These are phyloP conservation scores for Aquilaria sinensis DNA, from an alignment of 345 rosid species.

Conservation along the genomic window DNA sequence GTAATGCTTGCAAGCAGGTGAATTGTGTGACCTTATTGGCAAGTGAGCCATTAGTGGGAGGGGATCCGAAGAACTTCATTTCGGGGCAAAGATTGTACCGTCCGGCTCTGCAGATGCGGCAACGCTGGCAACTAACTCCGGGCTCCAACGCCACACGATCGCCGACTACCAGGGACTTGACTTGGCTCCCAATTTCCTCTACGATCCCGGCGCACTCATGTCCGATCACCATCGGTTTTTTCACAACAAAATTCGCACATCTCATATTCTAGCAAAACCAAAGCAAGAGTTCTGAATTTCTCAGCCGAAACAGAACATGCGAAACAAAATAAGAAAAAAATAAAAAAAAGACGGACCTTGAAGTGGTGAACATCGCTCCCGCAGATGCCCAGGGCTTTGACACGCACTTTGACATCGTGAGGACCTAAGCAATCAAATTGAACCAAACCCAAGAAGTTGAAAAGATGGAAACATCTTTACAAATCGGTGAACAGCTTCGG, in stretches of 20 bases:
- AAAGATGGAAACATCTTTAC: neutral
- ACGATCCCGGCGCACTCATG: constrained; percentile 71
- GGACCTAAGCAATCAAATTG: constrained; percentile 27
- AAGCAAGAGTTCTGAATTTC: neutral
- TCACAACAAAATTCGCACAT: constrained; percentile 57
- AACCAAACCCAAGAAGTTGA: neutral
- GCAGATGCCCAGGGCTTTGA: constrained; percentile 63
- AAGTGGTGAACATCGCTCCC: constrained; percentile 66
- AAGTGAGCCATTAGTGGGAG: constrained; percentile 62
- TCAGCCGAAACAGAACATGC: neutral
- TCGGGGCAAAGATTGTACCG: constrained; percentile 57
- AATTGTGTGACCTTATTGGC: constrained; percentile 40
- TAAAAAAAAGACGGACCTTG: constrained; percentile 27
- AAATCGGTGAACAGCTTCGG: too few relatives aligned
- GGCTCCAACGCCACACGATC: constrained; percentile 66
- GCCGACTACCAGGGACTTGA: constrained; percentile 38
- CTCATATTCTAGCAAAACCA: constrained; percentile 39
- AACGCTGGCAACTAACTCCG: constrained; percentile 49
- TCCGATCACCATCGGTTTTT: constrained; percentile 69
- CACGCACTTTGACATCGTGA: constrained; percentile 40
- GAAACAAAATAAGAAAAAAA: neutral
- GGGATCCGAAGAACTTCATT: constrained; percentile 67
- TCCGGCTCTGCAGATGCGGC: constrained; percentile 46
- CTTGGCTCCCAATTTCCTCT: constrained; percentile 53
- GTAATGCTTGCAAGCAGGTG: neutral